Base-by-base conservation (phyloP, 208 protist genomes). In the Acanthamoeba healyi region DNA sequence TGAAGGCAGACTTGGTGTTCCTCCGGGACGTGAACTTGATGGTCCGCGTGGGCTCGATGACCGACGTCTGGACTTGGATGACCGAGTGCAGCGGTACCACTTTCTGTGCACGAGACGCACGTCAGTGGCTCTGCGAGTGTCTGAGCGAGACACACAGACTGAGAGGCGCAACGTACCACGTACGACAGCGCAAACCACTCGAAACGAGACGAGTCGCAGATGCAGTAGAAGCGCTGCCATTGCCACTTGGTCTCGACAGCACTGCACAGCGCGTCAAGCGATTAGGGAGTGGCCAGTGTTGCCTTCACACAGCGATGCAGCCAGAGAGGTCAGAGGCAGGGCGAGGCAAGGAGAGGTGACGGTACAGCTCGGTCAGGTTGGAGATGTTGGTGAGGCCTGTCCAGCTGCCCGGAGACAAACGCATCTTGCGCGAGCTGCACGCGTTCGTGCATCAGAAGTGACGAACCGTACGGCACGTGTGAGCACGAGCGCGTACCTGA, bases 1-100 rank as follows among this genome's bases (percentile, higher is more conserved):
- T 79, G 67, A 79, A 79, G 32, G 67, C 67, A 17, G 67, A 79
- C 81, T 88, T 88, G 81, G 44, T 26, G 32, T 88, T 88, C 19
- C 44, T 24, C 17, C 34, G 24, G 24, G 54, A 38, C 32, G n/a
- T 88, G 54, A 65, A 65, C 44, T 88, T 88, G 44, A 65, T 65
- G n/a, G n/a, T 88, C 36, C n/a, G 56, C 54, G 44, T 34, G 32
- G 81, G 32, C 32, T 88, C 54, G 49, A 88, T 42, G 49, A 65
- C 46, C 34, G 81, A 65, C 24, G 81, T 88, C 15, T 88, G 81
- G n/a, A 88, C 49, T 40, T 88, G 81, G 6, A 88, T 56, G 29
- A 88, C 81, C n/a, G 81, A 88, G 46, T 88, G 81, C 10, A 88
- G 54, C 32, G 81, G 81, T 2, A 88, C 38, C 81, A 88, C 81